phyloP scores from a whole-genome alignment of 306 rosid genomes.

The Senna tora region DNA sequence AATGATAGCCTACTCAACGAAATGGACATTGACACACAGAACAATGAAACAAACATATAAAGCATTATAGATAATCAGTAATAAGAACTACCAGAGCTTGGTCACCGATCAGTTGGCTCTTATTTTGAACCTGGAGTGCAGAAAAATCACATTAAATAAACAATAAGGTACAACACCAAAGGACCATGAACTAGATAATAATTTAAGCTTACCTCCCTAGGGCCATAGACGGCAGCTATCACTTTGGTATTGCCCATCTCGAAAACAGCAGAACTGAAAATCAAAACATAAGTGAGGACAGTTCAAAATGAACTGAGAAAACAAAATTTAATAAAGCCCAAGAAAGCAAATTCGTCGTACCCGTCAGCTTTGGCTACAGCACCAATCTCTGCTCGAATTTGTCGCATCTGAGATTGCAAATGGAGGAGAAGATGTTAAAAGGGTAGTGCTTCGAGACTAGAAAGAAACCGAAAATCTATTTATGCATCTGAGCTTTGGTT shows the following conservation, averaged over 20 bases:
- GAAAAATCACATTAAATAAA: not conserved
- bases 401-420: conserved; percentile 67
- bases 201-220: conserved; percentile 66
- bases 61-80: not conserved
- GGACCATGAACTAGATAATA: not conserved
- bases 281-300: conserved; percentile 1
- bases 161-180: conserved; percentile 6
- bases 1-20: not conserved
- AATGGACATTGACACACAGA: conserved; percentile 2
- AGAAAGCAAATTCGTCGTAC: conserved; percentile 33
- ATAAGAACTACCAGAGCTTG: conserved; percentile 64
- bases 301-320: not conserved
- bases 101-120: conserved; percentile 70
- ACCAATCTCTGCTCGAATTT: conserved; percentile 88
- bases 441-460: not conserved
- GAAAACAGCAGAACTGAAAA: conserved; percentile 73
- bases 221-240: conserved; percentile 92
- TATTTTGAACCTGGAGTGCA: conserved; percentile 73
- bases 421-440: not conserved
- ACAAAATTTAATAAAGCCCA: not conserved
- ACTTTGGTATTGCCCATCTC: conserved; percentile 98
- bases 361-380: conserved; percentile 88
- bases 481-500: too few relatives aligned
- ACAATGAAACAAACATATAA: not conserved
- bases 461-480: not conserved